Conservation (phyloP, 768 basidiomycete species). For the Kwoniella sp. region DNA sequence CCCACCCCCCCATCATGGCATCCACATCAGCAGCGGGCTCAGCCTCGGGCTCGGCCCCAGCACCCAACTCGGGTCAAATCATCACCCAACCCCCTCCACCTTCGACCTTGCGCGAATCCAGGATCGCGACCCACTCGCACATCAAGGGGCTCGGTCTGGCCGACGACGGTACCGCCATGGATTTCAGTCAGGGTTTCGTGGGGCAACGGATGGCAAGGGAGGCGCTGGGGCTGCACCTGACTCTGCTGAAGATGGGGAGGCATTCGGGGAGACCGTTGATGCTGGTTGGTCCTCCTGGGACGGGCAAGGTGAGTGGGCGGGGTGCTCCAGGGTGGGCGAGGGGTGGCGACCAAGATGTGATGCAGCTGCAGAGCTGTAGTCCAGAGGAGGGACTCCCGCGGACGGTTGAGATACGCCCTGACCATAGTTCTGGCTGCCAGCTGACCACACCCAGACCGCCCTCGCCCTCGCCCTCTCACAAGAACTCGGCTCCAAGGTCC, state of each 20-base stretch:
- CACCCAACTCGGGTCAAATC: conserved; percentile 21
- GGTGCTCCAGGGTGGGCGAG: too few species aligned
- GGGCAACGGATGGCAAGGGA: conserved; percentile 87
- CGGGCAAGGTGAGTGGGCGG: conserved; percentile 70
- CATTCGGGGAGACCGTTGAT: conserved; percentile 80
- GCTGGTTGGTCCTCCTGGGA: conserved; percentile 91
- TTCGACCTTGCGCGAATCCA: conserved; percentile 37
- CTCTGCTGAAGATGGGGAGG: conserved; percentile 39
- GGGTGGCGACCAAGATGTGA: not conserved
- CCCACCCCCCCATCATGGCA: not conserved
- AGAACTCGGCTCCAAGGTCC: conserved; percentile 88
- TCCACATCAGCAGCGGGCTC: conserved; percentile 9
- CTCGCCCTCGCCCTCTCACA: conserved; percentile 92
- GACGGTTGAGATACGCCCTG: too few species aligned
- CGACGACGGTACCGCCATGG: conserved; percentile 70
- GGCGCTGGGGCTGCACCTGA: conserved; percentile 47
- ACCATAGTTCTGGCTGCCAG: not conserved
- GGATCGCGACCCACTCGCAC: conserved; percentile 70
- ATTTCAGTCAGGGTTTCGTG: conserved; percentile 77
- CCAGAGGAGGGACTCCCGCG: too few species aligned
- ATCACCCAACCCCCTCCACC: conserved; percentile 45
- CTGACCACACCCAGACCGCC: conserved; percentile 59
- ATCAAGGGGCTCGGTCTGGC: conserved; percentile 92
- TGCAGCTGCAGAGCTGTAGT: too few species aligned
- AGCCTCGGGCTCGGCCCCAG: conserved; percentile 14